These are phyloP conservation scores for Apophysomyces sp. DNA, from an alignment of 371 early-diverging fungal genomes.

Conservation along the genomic window DNA sequence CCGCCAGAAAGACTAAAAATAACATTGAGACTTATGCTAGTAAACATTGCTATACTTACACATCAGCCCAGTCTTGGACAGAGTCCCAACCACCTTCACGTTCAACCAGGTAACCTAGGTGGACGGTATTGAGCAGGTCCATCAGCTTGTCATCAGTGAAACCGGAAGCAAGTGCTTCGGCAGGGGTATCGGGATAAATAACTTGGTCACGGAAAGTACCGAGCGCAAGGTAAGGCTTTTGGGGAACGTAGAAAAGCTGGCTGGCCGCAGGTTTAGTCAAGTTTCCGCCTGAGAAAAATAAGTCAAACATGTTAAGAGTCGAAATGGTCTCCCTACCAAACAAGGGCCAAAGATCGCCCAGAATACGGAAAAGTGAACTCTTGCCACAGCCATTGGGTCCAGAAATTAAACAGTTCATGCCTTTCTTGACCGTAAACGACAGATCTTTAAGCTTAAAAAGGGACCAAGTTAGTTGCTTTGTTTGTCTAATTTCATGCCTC, in stretches of 20 bases:
- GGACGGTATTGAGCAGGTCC: slow-evolving; percentile 69
- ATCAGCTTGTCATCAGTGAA: slow-evolving; percentile 63
- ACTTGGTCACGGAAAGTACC: slow-evolving; percentile 92
- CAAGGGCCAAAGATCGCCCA: slow-evolving; percentile 90
- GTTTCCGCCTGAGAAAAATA: slow-evolving; percentile 57
- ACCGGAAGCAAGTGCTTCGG: slow-evolving; percentile 53
- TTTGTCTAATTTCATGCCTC: neutral
- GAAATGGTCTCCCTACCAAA: slow-evolving; percentile 47
- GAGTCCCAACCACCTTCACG: slow-evolving; percentile 87
- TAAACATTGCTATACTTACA: slow-evolving; percentile 21
- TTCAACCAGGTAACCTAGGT: slow-evolving; percentile 69
- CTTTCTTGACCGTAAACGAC: slow-evolving; percentile 80
- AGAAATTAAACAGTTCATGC: slow-evolving; percentile 85
- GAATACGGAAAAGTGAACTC: slow-evolving; percentile 90
- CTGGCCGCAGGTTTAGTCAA: slow-evolving; percentile 78
- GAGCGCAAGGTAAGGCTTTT: slow-evolving; percentile 89
- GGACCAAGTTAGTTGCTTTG: neutral
- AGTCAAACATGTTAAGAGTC: neutral
- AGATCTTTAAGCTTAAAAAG: slow-evolving; percentile 57
- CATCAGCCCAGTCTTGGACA: slow-evolving; percentile 84
- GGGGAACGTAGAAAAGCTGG: slow-evolving; percentile 92
- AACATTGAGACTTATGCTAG: slow-evolving; percentile 8
- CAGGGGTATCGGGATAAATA: slow-evolving; percentile 75
- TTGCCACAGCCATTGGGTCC: slow-evolving; percentile 94
- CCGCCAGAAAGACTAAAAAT: slow-evolving; percentile 65